Evolutionary conservation across 2,329 filamentous ascomycete genomes (phyloP).

Genomic region (Cercospora sp.): DNA sequence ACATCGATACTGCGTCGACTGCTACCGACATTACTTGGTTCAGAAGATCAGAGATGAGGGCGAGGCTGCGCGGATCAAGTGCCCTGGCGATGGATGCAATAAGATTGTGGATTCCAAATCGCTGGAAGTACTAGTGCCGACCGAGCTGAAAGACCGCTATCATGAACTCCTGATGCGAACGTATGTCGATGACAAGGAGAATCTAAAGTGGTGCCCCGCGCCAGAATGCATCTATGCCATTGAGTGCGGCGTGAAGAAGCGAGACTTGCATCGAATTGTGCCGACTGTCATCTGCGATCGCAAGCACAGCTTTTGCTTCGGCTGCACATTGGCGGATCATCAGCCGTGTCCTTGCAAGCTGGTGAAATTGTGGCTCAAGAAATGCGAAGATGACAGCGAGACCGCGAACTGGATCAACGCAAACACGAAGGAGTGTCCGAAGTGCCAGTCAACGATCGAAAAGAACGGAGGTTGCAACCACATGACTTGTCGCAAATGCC

Average conservation of each 20-base stretch:
- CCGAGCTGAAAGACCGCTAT: slow-evolving; percentile 66
- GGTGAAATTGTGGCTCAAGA: slow-evolving; percentile 95
- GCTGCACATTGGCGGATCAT: slow-evolving; percentile 85
- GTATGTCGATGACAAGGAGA: slow-evolving; percentile 95
- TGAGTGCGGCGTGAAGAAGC: slow-evolving; percentile 84
- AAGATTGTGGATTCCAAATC: slow-evolving; percentile 90
- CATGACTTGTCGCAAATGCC: slow-evolving; percentile 96
- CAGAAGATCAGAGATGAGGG: slow-evolving; percentile 96
- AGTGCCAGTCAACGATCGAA: slow-evolving; percentile 94
- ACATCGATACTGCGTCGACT: slow-evolving; percentile 89
- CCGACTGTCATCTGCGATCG: slow-evolving; percentile 87
- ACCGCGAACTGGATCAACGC: slow-evolving; percentile 99
- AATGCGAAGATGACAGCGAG: slow-evolving; percentile 96
- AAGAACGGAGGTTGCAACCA: slow-evolving; percentile 99
- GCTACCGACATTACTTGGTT: slow-evolving; percentile 84
- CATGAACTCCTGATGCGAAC: slow-evolving; percentile 84
- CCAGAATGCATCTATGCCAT: slow-evolving; percentile 95
- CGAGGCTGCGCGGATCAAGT: slow-evolving; percentile 91
- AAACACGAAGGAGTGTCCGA: slow-evolving; percentile 97
- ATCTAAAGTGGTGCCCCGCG: slow-evolving; percentile 94
- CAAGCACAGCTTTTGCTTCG: slow-evolving; percentile 89
- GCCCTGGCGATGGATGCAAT: slow-evolving; percentile 82
- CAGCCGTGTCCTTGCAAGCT: slow-evolving; percentile 88
- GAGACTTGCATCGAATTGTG: slow-evolving; percentile 79
- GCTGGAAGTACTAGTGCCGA: slow-evolving; percentile 70